phyloP scores from a whole-genome alignment of 352 stramenopile species.

The Phytopythium delawarense region DNA sequence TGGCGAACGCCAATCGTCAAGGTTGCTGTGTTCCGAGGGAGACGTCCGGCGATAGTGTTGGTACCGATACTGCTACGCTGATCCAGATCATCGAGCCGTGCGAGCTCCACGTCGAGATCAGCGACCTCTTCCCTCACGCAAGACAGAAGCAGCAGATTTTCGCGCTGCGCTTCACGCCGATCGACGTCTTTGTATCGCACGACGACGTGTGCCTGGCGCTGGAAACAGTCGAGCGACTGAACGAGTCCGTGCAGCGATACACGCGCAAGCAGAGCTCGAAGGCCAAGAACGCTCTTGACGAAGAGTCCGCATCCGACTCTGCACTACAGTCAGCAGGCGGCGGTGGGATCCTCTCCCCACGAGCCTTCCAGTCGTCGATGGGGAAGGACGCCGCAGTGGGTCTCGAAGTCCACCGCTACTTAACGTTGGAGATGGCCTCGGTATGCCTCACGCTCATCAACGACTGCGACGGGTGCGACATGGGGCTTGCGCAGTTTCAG shows the following conservation, averaged over 20 bases:
- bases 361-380: slow-evolving; percentile 4
- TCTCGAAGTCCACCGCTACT: slow-evolving; percentile 68
- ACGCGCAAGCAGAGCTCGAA: background rate
- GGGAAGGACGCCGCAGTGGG: slow-evolving; percentile 8
- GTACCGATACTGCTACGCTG: slow-evolving; percentile 30
- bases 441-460: slow-evolving; percentile 81
- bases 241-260: slow-evolving; percentile 11
- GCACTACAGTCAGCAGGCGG: background rate
- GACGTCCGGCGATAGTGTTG: slow-evolving; percentile 19
- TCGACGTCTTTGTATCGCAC: slow-evolving; percentile 79
- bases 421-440: slow-evolving; percentile 64
- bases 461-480: slow-evolving; percentile 83
- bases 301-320: background rate
- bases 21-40: slow-evolving; percentile 54
- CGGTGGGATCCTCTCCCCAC: slow-evolving; percentile 4
- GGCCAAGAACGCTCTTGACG: too few relatives aligned
- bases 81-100: slow-evolving; percentile 82
- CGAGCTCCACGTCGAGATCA: slow-evolving; percentile 60
- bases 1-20: slow-evolving; percentile 62
- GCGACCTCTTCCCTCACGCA: slow-evolving; percentile 58
- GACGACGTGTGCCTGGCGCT: slow-evolving; percentile 59
- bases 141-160: slow-evolving; percentile 74
- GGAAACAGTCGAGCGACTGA: slow-evolving; percentile 43
- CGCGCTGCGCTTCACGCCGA: slow-evolving; percentile 61
- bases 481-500: slow-evolving; percentile 74